Evolutionary conservation across 306 rosid genomes (phyloP).

Genomic region (Pachyrhizus erosus): DNA sequence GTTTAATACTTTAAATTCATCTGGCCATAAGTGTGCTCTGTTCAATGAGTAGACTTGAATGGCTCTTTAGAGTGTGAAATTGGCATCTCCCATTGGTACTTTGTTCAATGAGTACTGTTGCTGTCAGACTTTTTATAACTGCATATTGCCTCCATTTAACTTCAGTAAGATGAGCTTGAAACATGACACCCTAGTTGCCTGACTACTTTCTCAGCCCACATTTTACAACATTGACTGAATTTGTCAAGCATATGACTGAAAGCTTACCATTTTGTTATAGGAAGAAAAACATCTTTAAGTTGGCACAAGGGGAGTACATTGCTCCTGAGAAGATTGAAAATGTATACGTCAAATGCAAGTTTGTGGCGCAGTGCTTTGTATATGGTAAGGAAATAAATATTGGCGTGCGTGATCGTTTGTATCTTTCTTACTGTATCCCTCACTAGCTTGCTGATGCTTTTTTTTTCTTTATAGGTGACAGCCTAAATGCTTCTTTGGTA

Average conservation of each 20-base stretch:
- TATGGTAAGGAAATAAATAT: constrained; percentile 69
- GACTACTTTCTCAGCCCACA: constrained; percentile 24
- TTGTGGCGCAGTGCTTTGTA: constrained; percentile 85
- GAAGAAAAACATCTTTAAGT: constrained; percentile 97
- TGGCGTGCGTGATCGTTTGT: neutral
- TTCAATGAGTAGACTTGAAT: constrained; percentile 32
- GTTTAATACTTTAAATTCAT: constrained; percentile 8
- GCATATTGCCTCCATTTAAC: constrained; percentile 27
- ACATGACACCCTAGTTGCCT: constrained; percentile 5
- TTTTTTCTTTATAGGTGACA: constrained; percentile 70
- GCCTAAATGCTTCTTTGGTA: constrained; percentile 87
- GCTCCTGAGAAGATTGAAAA: constrained; percentile 99
- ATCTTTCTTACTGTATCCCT: neutral
- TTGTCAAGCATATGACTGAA: constrained; percentile 25
- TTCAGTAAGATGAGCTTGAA: constrained; percentile 1
- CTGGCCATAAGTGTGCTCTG: constrained; percentile 6
- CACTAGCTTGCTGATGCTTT: constrained; percentile 44
- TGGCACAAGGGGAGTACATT: constrained; percentile 99
- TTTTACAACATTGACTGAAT: neutral
- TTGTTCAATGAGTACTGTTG: constrained; percentile 31
- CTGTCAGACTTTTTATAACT: constrained; percentile 29
- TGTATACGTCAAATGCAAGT: constrained; percentile 89
- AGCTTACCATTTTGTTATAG: constrained; percentile 52
- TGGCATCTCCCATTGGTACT: constrained; percentile 10
- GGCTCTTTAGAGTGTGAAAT: constrained; percentile 16